These are phyloP conservation scores for Aspergillus baeticus DNA, from an alignment of 495 filamentous ascomycete species.

Conservation along the genomic window DNA sequence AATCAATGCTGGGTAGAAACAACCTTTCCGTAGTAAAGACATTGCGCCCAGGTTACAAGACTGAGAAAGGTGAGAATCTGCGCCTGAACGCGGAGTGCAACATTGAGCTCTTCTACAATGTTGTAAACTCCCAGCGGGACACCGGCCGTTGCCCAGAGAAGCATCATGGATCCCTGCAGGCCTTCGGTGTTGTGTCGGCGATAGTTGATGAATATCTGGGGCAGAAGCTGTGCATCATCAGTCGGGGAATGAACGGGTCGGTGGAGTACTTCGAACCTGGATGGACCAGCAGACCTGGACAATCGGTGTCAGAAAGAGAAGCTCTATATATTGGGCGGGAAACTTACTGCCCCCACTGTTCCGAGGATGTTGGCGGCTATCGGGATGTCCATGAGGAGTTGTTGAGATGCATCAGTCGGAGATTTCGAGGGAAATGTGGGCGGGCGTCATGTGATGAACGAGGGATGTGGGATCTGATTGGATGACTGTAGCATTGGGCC, in stretches of 20 bases:
- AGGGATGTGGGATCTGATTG: too few relatives aligned
- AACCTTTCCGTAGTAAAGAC: slow-evolving; percentile 59
- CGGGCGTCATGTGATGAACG: too few relatives aligned
- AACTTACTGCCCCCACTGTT: neutral
- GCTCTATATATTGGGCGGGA: neutral
- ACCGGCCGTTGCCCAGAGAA: slow-evolving; percentile 63
- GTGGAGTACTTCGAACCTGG: slow-evolving; percentile 30
- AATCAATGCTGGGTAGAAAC: too few relatives aligned
- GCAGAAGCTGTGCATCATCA: slow-evolving; percentile 50
- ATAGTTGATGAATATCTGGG: slow-evolving; percentile 65
- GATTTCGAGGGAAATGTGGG: too few relatives aligned
- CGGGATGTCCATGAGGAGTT: neutral
- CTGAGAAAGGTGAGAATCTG: slow-evolving; percentile 62
- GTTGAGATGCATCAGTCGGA: too few relatives aligned
- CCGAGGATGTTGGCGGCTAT: slow-evolving; percentile 3
- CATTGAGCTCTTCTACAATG: slow-evolving; percentile 58
- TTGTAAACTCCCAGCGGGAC: slow-evolving; percentile 67
- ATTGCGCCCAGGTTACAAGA: slow-evolving; percentile 63
- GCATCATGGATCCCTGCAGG: slow-evolving; percentile 64
- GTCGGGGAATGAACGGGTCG: neutral
- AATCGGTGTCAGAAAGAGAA: neutral
- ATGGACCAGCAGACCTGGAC: slow-evolving; percentile 49
- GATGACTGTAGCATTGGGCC: too few relatives aligned
- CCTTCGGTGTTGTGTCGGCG: slow-evolving; percentile 57
- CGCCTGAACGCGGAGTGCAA: slow-evolving; percentile 59